Percentiles rank a stretch among this genome's conserved stretches.
Conservation (phyloP, 164 flowering plant genomes). For the Santalum album region DNA sequence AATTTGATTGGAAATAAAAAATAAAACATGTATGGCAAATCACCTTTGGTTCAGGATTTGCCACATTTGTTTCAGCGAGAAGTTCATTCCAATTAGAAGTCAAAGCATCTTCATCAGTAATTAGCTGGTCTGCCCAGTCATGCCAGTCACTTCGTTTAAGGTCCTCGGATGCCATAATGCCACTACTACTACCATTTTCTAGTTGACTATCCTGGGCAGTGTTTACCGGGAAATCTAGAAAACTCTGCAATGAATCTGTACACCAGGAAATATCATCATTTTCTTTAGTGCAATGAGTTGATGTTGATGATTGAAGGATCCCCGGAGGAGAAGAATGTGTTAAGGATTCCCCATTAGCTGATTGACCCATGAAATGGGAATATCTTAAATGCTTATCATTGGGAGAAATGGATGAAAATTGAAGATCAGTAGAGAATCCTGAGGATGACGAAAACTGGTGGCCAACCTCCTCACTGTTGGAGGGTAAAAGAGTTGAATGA, state of each 20-base stretch:
- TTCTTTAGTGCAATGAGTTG: conserved; percentile 33
- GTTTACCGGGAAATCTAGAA: conserved; percentile 50
- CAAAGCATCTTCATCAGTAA: conserved; percentile 59
- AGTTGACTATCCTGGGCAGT: conserved; percentile 31
- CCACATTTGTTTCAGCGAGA: conserved; percentile 54
- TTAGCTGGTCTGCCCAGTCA: conserved; percentile 84
- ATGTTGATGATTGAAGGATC: conserved; percentile 30
- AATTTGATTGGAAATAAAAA: no score
- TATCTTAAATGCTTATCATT: conserved; percentile 35
- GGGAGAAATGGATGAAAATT: conserved; percentile 48
- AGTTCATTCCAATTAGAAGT: conserved; percentile 64
- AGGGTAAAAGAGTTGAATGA: conserved; percentile 25
- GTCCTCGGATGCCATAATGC: conserved; percentile 40
- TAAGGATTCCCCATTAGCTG: conserved; percentile 25
- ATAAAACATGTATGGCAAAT: no score
- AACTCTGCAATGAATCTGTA: conserved; percentile 46
- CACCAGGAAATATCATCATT: conserved; percentile 56
- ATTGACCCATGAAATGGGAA: conserved; percentile 42
- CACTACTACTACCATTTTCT: conserved; percentile 30
- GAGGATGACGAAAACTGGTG: conserved; percentile 70
- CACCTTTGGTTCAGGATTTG: no score
- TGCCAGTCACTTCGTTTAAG: conserved; percentile 57
- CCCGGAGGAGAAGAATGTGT: conserved; percentile 36
- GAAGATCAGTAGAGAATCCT: conserved; percentile 60
- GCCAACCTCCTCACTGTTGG: conserved; percentile 54